Evolutionary conservation across 345 rosid species (phyloP).

Genomic region (Gossypium australe): DNA sequence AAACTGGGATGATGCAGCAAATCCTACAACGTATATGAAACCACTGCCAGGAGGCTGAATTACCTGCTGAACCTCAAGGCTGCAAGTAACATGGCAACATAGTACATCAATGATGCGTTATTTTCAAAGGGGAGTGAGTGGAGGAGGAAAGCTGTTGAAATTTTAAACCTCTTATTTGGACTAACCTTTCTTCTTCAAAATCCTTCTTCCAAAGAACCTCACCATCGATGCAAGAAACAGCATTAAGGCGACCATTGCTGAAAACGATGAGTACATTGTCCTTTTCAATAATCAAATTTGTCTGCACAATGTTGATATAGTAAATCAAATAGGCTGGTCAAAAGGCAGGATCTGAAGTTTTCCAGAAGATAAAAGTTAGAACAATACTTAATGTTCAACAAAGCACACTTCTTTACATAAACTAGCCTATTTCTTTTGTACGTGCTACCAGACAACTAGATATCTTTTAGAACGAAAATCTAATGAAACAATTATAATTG

Average conservation of each 20-base stretch:
- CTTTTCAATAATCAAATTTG: slow-evolving; percentile 57
- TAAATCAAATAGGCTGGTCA: neutral
- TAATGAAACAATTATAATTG: neutral
- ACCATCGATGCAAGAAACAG: slow-evolving; percentile 80
- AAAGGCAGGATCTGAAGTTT: neutral
- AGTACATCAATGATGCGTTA: slow-evolving; percentile 14
- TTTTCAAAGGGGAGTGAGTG: neutral
- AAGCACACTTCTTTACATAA: neutral
- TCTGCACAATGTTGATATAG: slow-evolving; percentile 35
- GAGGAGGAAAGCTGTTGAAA: neutral
- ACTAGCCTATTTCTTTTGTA: neutral
- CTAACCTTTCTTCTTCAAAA: slow-evolving; percentile 74
- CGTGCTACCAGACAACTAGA: neutral
- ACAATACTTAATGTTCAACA: neutral
- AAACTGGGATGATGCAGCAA: slow-evolving; percentile 55
- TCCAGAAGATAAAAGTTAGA: neutral
- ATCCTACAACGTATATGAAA: slow-evolving; percentile 55
- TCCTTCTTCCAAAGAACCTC: slow-evolving; percentile 88
- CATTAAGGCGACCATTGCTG: slow-evolving; percentile 68
- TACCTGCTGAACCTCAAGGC: slow-evolving; percentile 72
- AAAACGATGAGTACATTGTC: slow-evolving; percentile 57
- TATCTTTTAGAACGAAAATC: neutral
- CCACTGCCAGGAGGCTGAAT: slow-evolving; percentile 54
- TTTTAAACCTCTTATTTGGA: slow-evolving; percentile 11
- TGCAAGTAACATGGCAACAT: slow-evolving; percentile 30